Percentiles rank a stretch among this genome's conserved stretches.
These are phyloP conservation scores for Talaromyces sp. DNA, from an alignment of 2,329 filamentous ascomycete species.

Conservation along the genomic window DNA sequence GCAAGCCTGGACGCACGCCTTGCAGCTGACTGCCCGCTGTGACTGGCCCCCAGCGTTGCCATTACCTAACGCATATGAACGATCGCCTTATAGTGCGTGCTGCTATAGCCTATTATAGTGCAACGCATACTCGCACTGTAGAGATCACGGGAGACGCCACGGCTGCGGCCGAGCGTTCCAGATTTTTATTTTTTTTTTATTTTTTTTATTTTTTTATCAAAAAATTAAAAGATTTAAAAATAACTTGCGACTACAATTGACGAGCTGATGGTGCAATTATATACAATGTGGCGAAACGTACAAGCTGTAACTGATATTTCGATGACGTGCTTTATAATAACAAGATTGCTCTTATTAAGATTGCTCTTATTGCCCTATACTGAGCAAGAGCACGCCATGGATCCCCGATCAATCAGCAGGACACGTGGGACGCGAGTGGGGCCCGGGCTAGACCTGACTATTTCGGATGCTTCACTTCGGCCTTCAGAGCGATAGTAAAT, in stretches of 20 bases:
- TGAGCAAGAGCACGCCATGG: not conserved
- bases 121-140: not conserved
- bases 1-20: not conserved
- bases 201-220: no score
- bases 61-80: not conserved
- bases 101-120: not conserved
- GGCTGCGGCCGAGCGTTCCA: no score
- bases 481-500: no score
- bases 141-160: not conserved
- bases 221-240: no score
- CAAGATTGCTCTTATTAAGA: not conserved
- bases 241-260: no score
- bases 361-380: not conserved
- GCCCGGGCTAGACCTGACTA: slow-evolving; percentile 7
- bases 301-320: no score
- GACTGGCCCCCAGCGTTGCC: not conserved
- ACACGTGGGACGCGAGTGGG: not conserved
- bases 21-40: not conserved
- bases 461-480: not conserved
- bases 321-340: not conserved
- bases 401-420: not conserved
- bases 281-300: no score
- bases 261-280: no score
- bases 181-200: no score
- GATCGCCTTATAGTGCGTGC: not conserved